Evolutionary conservation across 768 basidiomycete genomes (phyloP), one percentile per base, ranked within the genome.

Genomic region (Rubroboletus satanas): DNA sequence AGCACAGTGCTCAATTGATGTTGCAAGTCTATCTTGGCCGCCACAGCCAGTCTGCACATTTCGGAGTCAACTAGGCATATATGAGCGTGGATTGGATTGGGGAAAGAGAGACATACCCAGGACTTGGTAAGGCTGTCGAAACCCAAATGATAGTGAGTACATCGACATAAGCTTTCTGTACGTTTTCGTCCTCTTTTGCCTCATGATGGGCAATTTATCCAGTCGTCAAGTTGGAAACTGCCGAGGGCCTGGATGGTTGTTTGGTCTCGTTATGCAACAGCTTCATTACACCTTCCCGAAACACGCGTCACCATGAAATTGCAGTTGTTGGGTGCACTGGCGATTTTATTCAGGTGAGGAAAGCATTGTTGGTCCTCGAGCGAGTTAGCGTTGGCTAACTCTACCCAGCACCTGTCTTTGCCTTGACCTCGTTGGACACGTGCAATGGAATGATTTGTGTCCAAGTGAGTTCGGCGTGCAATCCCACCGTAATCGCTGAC

Each of bases 81-180:
- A 51, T 56, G 39, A 64, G 53, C 46, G 45, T 31, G 41, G 28
- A 45, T 33, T 31, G 26, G 52, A 43, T 32, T n/a, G 32, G 15
- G 33, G 10, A n/a, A 36, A 31, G 11, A 23, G 21, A 37, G 35
- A 72, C 77, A 59, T 62, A 93, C 94, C 82, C 26, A 98, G 80
- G 7, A 96, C 80, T 76, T 98, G 97, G 70, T 93, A 98, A 0
- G 97, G 96, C 64, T 93, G 85, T 43, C 93, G 77, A 71, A 98
- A 98, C 7, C 89, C 89, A 71, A 98, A 98, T 2, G 86, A 79
- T 70, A 88, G 81, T 57, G 79, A 82, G 69, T 98, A 98, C 46
- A 95, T 75, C 15, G 84, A 80, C 95, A 99, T 98, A 50, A 96
- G 88, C 68, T 93, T 93, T 61, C 88, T 83, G 73, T 98, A 98